Evolutionary conservation across 495 filamentous ascomycete genomes (phyloP).

Genomic region (Neurospora sublineolata): DNA sequence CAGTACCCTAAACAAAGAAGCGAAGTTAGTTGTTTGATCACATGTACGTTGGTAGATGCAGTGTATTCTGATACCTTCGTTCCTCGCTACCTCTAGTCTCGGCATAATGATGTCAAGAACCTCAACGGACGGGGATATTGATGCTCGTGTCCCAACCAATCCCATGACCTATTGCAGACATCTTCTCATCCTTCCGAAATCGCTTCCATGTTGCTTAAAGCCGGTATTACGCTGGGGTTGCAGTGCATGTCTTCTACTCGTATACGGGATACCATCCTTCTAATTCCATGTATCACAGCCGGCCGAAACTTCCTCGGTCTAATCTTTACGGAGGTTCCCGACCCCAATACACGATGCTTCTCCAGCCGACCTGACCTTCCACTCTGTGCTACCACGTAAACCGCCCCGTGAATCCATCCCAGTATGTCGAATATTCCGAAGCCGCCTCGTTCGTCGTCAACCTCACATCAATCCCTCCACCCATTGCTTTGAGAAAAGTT

Average conservation of each 20-base stretch:
- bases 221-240: background rate
- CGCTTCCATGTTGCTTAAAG: background rate
- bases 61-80: background rate
- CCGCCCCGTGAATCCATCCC: background rate
- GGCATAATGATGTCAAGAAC: background rate
- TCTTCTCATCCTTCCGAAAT: background rate
- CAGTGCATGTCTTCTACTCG: background rate
- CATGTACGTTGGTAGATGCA: background rate
- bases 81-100: background rate
- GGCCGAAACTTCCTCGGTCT: background rate
- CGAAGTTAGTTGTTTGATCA: background rate
- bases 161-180: background rate
- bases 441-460: background rate
- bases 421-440: too few species aligned
- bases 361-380: background rate
- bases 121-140: background rate
- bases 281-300: background rate
- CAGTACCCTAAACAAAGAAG: background rate
- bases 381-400: background rate
- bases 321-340: background rate
- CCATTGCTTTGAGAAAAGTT: background rate
- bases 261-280: background rate
- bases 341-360: background rate
- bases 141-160: background rate
- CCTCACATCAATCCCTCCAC: background rate